Evolutionary conservation across 306 rosid species (phyloP).

Genomic region (Abrus pulchellus): DNA sequence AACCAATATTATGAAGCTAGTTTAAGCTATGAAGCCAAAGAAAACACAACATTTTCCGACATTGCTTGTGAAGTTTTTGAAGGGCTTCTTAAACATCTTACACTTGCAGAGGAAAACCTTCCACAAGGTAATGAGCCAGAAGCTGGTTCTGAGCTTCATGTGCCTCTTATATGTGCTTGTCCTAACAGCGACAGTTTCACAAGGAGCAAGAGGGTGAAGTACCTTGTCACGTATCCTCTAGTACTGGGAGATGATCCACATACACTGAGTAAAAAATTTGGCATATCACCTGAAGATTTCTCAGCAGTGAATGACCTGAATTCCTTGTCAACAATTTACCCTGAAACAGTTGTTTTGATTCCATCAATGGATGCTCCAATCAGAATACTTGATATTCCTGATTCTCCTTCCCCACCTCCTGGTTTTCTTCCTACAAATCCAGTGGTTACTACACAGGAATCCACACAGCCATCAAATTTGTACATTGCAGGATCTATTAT

Average conservation of each 20-base stretch:
- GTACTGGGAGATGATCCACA: conserved; percentile 45
- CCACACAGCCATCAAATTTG: conserved; percentile 41
- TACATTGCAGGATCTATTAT: conserved; percentile 59
- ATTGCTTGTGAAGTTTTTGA: conserved; percentile 70
- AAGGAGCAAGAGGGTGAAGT: conserved; percentile 40
- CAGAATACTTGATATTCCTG: conserved; percentile 47
- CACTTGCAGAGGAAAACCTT: conserved; percentile 52
- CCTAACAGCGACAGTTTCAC: conserved; percentile 54
- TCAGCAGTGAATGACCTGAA: conserved; percentile 49
- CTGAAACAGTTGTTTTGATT: conserved; percentile 57
- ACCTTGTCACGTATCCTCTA: conserved; percentile 74
- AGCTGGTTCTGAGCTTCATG: conserved; percentile 53
- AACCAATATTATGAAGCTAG: conserved; percentile 55
- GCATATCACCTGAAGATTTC: conserved; percentile 55
- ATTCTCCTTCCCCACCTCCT: conserved; percentile 66
- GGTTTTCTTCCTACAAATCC: conserved; percentile 62
- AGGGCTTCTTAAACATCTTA: conserved; percentile 62
- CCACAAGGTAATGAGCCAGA: conserved; percentile 31
- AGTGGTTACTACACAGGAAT: conserved; percentile 3
- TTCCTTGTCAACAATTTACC: conserved; percentile 45
- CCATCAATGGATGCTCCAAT: conserved; percentile 52
- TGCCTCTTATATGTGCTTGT: conserved; percentile 73
- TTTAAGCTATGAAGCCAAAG: conserved; percentile 49
- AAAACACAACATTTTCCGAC: conserved; percentile 46
- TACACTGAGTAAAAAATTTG: conserved; percentile 51